Evolutionary conservation across 1,284 basidiomycete species (phyloP).

Genomic region (Sporisorium scitamineum): DNA sequence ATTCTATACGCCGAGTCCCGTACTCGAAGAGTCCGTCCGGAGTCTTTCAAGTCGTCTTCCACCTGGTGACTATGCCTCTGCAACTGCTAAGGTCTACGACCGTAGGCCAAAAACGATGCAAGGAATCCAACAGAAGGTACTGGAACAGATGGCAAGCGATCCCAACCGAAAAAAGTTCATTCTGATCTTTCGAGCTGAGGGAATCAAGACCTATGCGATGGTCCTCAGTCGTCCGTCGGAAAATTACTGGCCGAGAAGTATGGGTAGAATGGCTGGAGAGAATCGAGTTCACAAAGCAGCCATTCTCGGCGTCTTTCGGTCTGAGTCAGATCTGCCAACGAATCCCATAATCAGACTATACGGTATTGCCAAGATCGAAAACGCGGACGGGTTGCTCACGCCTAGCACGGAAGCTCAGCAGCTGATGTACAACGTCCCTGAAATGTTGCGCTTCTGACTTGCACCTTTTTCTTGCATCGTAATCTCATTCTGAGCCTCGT

Average conservation of each 20-base stretch:
- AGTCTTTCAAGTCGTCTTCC: no score
- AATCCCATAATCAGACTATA: background rate
- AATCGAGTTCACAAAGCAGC: background rate
- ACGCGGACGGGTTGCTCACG: background rate
- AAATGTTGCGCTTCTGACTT: background rate
- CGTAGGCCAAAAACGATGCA: no score
- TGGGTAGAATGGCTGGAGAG: background rate
- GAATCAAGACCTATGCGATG: background rate
- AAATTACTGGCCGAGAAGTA: background rate
- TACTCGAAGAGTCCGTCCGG: no score
- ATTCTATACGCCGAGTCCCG: no score
- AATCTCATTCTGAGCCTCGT: no score
- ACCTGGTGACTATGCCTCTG: no score
- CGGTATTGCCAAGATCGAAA: background rate
- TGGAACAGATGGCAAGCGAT: background rate
- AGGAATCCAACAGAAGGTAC: no score
- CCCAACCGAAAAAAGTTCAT: background rate
- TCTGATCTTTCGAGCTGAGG: background rate
- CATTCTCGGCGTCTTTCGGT: background rate
- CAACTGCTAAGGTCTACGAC: no score
- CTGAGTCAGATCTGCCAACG: background rate
- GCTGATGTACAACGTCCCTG: background rate
- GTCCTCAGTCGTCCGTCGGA: background rate
- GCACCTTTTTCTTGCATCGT: no score
- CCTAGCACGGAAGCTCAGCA: background rate